A percentile compares a stretch with the other conserved stretches of the same genome.
phyloP scores from a whole-genome alignment of 352 stramenopile species.

The Hyaloperonospora arabidopsidis region DNA sequence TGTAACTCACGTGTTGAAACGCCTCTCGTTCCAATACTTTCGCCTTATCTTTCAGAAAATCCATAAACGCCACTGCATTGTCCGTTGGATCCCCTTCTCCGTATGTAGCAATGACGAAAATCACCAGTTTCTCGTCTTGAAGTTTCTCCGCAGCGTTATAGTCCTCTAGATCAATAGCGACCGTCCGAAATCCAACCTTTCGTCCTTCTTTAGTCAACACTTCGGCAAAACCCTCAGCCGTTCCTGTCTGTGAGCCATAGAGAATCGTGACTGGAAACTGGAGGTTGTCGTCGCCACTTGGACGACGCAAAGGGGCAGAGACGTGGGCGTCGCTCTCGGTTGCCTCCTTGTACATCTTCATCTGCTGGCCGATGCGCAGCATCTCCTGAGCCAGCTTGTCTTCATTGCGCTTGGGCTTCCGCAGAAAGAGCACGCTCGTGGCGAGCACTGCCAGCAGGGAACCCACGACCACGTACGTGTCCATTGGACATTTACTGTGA shows the following conservation, averaged over 20 bases:
- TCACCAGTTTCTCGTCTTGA: slow-evolving; percentile 46
- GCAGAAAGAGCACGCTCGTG: slow-evolving; percentile 53
- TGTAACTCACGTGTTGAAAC: slow-evolving; percentile 78
- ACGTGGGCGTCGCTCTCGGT: slow-evolving; percentile 8
- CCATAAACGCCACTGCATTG: slow-evolving; percentile 92
- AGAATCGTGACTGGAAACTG: slow-evolving; percentile 80
- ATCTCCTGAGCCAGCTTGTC: slow-evolving; percentile 64
- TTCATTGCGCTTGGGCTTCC: slow-evolving; percentile 42
- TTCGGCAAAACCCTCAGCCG: slow-evolving; percentile 94
- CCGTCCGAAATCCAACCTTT: slow-evolving; percentile 78
- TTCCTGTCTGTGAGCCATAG: slow-evolving; percentile 97
- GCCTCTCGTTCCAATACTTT: slow-evolving; percentile 11
- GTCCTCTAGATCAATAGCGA: slow-evolving; percentile 93
- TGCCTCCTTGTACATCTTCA: slow-evolving; percentile 79
- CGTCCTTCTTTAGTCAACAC: slow-evolving; percentile 87
- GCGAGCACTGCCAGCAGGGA: slow-evolving; percentile 61
- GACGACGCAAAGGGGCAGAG: not conserved
- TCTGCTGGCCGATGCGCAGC: slow-evolving; percentile 66
- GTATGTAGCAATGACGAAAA: slow-evolving; percentile 97
- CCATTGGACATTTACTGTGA: slow-evolving; percentile 14
- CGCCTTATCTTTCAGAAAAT: slow-evolving; percentile 82
- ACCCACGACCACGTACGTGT: slow-evolving; percentile 63
- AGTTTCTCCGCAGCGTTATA: slow-evolving; percentile 72
- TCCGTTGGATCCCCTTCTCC: slow-evolving; percentile 97
- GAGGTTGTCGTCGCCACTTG: slow-evolving; percentile 29